Percentiles rank a stretch among this genome's conserved stretches.
Evolutionary conservation across 2,329 filamentous ascomycete genomes (phyloP).

Genomic region (Ceratocystis smalleyi): DNA sequence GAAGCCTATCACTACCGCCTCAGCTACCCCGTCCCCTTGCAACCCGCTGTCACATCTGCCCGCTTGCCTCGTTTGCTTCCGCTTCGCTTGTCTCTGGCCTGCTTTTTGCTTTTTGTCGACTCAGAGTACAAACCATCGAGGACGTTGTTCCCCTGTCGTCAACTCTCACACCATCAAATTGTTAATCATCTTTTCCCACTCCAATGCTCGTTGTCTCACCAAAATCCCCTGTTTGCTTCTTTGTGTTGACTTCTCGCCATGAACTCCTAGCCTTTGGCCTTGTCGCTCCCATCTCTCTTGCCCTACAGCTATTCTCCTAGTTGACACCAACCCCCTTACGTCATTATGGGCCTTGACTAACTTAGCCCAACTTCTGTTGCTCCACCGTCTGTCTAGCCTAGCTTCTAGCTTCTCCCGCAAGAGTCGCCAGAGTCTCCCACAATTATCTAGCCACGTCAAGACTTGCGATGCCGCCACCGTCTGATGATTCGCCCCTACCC

Average conservation of each 20-base stretch:
- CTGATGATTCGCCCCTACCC: conserved; percentile 39
- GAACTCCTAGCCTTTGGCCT: neutral
- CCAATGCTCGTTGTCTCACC: neutral
- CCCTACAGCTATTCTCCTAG: neutral
- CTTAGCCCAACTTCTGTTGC: conserved; percentile 26
- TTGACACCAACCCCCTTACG: conserved; percentile 7
- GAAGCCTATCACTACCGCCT: neutral
- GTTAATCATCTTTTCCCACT: neutral
- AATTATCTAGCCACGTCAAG: conserved; percentile 20
- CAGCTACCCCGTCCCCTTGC: neutral
- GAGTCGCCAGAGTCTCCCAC: conserved; percentile 20
- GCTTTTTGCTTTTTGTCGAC: too few species aligned
- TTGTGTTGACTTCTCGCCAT: neutral
- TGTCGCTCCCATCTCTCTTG: neutral
- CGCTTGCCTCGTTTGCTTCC: too few species aligned
- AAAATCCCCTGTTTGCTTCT: neutral
- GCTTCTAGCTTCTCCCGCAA: conserved; percentile 27
- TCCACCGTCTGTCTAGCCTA: conserved; percentile 26
- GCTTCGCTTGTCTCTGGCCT: too few species aligned
- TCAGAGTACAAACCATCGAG: too few species aligned
- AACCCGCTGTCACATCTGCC: neutral
- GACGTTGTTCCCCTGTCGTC: too few species aligned
- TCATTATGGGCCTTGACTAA: conserved; percentile 15
- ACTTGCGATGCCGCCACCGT: conserved; percentile 40
- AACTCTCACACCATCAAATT: too few species aligned